phyloP scores from a whole-genome alignment of 2,329 filamentous ascomycete species.

The Rhinocladiella similis region DNA sequence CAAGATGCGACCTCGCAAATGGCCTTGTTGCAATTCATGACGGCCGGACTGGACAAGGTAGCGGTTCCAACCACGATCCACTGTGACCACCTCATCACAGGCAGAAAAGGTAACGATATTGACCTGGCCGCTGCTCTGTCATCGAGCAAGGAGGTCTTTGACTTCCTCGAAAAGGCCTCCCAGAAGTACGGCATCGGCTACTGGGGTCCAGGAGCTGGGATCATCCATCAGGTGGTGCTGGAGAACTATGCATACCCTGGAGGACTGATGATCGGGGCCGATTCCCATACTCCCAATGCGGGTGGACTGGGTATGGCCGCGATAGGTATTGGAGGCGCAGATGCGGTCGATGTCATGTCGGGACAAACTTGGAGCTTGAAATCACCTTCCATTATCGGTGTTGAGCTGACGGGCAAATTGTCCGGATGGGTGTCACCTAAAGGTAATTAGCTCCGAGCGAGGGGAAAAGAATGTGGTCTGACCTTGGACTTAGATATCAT shows the following conservation, averaged over 20 bases:
- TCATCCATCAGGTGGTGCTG: constrained; percentile 97
- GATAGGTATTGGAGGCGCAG: constrained; percentile 96
- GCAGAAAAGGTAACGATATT: constrained; percentile 86
- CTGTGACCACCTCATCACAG: constrained; percentile 99
- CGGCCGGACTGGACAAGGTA: constrained; percentile 90
- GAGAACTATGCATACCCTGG: constrained; percentile 99
- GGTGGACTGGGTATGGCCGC: constrained; percentile 84
- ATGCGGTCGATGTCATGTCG: constrained; percentile 97
- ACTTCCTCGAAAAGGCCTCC: constrained; percentile 89
- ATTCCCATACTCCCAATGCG: constrained; percentile 95
- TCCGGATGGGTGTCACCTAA: constrained; percentile 92
- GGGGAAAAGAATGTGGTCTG: background rate
- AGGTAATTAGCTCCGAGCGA: constrained; percentile 55
- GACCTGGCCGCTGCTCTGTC: constrained; percentile 85
- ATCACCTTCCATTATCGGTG: constrained; percentile 93
- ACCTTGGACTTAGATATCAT: constrained; percentile 70
- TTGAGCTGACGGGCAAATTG: constrained; percentile 86
- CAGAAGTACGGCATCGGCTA: constrained; percentile 99
- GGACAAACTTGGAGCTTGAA: constrained; percentile 96
- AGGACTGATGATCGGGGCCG: constrained; percentile 94
- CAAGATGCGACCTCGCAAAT: constrained; percentile 99
- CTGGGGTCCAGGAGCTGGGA: constrained; percentile 97
- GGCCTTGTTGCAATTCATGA: constrained; percentile 99
- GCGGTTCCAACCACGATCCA: constrained; percentile 94
- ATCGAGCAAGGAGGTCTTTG: constrained; percentile 99